Evolutionary conservation across 164 flowering plant species (phyloP).

Genomic region (Umbellularia californica): DNA sequence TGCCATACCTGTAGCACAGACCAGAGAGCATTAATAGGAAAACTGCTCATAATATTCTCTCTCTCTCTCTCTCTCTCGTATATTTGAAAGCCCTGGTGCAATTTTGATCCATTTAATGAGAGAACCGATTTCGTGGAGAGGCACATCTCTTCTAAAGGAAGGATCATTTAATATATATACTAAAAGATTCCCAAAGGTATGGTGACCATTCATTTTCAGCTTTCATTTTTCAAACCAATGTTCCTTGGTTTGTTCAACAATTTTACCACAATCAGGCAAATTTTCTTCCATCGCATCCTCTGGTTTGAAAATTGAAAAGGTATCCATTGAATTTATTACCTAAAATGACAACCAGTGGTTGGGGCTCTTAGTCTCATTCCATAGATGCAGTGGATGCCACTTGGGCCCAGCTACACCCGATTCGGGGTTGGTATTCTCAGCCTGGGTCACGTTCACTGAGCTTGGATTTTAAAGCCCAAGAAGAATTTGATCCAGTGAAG

Average conservation of each 20-base stretch:
- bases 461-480: no score
- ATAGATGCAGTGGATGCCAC: no score
- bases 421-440: no score
- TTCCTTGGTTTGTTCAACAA: no score
- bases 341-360: neutral
- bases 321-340: neutral
- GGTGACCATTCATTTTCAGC: neutral
- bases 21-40: constrained; percentile 35
- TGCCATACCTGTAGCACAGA: constrained; percentile 50
- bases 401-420: no score
- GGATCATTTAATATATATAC: neutral
- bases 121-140: neutral
- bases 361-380: neutral
- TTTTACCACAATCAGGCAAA: neutral
- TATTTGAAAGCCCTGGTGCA: neutral
- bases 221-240: neutral
- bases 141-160: neutral
- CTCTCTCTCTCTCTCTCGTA: neutral
- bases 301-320: no score
- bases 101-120: neutral
- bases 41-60: neutral
- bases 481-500: no score
- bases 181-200: neutral
- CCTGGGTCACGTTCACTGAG: no score
- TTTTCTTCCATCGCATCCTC: neutral